Base-by-base conservation (phyloP, 148 eudicot genomes). In the Mesembryanthemum crystallinum region DNA sequence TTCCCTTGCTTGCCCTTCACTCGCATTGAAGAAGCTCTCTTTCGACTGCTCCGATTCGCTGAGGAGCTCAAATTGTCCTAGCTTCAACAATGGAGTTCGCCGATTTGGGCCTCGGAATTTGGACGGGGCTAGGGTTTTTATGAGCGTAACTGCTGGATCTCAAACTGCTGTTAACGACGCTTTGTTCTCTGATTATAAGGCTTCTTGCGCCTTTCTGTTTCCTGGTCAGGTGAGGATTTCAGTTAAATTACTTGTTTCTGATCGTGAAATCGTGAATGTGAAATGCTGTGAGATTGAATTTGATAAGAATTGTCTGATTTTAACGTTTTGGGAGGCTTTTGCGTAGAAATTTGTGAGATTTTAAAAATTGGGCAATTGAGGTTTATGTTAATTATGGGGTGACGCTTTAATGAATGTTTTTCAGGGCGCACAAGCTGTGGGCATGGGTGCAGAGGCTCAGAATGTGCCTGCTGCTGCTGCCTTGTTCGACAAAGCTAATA, bases 401-500 rank as follows among this genome's bases (percentile, higher is more conserved):
- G 39, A 35, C 39, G 6, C 39, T 35, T 35, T 3, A 35, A 35
- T 35, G 24, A 18, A 30, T 68, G 43, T n/a, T 63, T 55, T 83
- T 76, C 80, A 94, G 98, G 97, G 98, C 80, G 98, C 98, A 74
- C 98, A 94, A 87, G 80, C 93, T 24, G 89, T 94, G 77, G 98
- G 98, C 45, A 94, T 94, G 98, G 98, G 97, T 10, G 76, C 83
- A 69, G 95, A 91, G 77, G 95, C 90, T 74, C 88, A 86, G 77
- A 92, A 81, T 69, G 93, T 94, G 67, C 96, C 98, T 73, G 97
- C 95, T 80, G 97, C 98, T 55, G 89, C 93, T 70, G 84, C 80
- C 51, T 86, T 94, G 85, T 94, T 86, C 84, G 82, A 83, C 79
- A 89, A 85, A 85, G 97, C 97, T 75, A 92, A 94, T 89, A 89